Evolutionary conservation across 805 yeast genomes (phyloP), one percentile per base, ranked within the genome.

Genomic region (Pichia paraexigua): DNA sequence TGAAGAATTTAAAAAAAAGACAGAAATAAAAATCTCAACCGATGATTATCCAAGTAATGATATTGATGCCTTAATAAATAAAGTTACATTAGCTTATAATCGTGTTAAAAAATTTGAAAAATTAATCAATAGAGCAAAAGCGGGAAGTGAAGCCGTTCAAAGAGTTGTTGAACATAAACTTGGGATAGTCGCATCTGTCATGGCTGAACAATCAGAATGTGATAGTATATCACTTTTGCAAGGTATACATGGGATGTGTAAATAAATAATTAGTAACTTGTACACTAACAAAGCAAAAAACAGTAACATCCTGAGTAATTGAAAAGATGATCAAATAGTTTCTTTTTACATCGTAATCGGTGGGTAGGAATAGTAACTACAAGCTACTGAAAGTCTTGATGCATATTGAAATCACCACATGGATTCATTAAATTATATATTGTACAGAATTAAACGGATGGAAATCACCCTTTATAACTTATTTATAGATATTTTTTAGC

Each of bases 401-500:
- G n/a, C n/a, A n/a, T 24, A 24, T 7, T 24, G 25, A 24, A 24
- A 24, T 24, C 25, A 24, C 25, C 25, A 24, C 25, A 24, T 24
- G 25, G 25, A 24, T 24, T 24, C 7, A 7, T 24, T 24, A 24
- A 24, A 24, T 24, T 24, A 24, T 24, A 24, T 24, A 24, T 24
- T 24, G 25, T 24, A 24, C 25, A 24, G 25, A 24, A 24, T 24
- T 24, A 5, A 24, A 5, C 7, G 4, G 7, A 24, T 5, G 7
- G 25, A 24, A n/a, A n/a, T n/a, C n/a, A n/a, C 25, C 7, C 7
- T 24, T 24, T 24, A 13, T 32, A 13, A 3, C 5, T 3, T 10
- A 15, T 42, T 48, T 60, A 87, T 56, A 92, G 69, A 65, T 90
- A 87, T 68, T 87, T 88, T 60, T 80, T 81, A 7, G 95, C 95